Percentiles rank a stretch among this genome's conserved stretches.
phyloP scores from a whole-genome alignment of 345 rosid species.

The Eucalyptus curtisii region DNA sequence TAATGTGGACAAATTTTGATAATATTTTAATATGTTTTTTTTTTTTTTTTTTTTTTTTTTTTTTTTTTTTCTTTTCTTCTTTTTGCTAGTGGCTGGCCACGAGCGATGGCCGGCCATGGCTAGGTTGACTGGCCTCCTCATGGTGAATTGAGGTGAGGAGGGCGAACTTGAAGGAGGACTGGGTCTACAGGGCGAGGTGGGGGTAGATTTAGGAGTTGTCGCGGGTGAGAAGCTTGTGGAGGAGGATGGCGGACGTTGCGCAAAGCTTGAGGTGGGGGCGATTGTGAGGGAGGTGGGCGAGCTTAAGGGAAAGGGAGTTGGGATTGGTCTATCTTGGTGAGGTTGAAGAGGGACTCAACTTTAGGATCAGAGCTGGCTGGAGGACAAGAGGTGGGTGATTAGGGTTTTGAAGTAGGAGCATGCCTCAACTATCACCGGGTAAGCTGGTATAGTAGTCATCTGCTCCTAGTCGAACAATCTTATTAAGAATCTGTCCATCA shows the following conservation, averaged over 20 bases:
- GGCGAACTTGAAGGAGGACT: conserved; percentile 64
- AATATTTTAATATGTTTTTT: no score
- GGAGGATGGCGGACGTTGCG: conserved; percentile 85
- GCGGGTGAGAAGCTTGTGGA: conserved; percentile 78
- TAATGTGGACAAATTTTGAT: no score
- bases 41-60: no score
- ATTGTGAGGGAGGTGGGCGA: conserved; percentile 66
- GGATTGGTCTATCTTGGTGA: conserved; percentile 83
- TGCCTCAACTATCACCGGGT: no score
- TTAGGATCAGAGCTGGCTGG: conserved; percentile 79
- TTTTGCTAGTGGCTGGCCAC: no score
- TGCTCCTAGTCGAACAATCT: no score
- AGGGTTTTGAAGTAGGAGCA: conserved; percentile 61
- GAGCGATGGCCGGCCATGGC: no score
- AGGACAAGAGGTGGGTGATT: conserved; percentile 84
- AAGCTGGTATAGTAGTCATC: no score
- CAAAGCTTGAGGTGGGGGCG: conserved; percentile 68
- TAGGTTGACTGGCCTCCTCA: conserved; percentile 19
- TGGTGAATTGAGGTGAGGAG: conserved; percentile 65
- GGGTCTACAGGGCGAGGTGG: conserved; percentile 42
- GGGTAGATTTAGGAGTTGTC: conserved; percentile 90
- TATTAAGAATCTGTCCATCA: no score
- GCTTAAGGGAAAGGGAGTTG: conserved; percentile 65
- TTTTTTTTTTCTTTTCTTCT: no score
- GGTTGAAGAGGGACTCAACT: conserved; percentile 72